These are phyloP conservation scores for Salvia rosmarinus DNA, from an alignment of 257 asterid genomes.

Conservation along the genomic window DNA sequence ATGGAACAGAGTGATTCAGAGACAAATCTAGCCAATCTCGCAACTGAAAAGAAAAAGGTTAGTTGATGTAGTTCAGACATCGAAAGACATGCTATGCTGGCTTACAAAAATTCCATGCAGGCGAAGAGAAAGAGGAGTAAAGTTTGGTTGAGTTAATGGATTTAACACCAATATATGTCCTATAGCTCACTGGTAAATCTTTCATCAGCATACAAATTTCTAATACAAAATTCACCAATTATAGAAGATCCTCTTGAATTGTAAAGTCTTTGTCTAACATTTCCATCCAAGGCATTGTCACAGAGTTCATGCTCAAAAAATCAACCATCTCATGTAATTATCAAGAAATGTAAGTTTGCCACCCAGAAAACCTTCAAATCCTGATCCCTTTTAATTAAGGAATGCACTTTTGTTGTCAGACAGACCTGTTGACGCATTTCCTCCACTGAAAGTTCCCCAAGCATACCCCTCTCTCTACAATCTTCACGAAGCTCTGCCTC, in stretches of 20 bases:
- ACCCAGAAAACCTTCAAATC: constrained; percentile 11
- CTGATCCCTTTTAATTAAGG: constrained; percentile 9
- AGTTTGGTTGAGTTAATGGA: constrained; percentile 4
- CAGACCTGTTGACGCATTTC: constrained; percentile 95
- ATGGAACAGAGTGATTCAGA: constrained; percentile 84
- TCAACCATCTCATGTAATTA: constrained; percentile 23
- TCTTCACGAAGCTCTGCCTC: constrained; percentile 95
- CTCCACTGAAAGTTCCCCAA: constrained; percentile 74
- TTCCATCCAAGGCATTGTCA: constrained; percentile 4
- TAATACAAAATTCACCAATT: constrained; percentile 17
- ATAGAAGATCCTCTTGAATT: not conserved
- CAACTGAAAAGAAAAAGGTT: constrained; percentile 48
- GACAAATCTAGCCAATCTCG: constrained; percentile 95
- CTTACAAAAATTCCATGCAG: constrained; percentile 19
- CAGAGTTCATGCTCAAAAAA: constrained; percentile 5
- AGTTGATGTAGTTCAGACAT: constrained; percentile 20
- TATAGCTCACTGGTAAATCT: constrained; percentile 3
- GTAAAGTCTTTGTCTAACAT: not conserved
- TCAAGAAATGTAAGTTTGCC: constrained; percentile 20
- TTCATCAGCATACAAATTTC: constrained; percentile 11
- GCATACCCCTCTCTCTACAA: constrained; percentile 93
- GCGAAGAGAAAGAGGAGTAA: constrained; percentile 24
- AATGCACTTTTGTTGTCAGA: constrained; percentile 18
- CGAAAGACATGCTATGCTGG: constrained; percentile 13
- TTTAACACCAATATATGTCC: constrained; percentile 8